Evolutionary conservation across 2,329 filamentous ascomycete genomes (phyloP).

Genomic region (Colletotrichum australisinense): DNA sequence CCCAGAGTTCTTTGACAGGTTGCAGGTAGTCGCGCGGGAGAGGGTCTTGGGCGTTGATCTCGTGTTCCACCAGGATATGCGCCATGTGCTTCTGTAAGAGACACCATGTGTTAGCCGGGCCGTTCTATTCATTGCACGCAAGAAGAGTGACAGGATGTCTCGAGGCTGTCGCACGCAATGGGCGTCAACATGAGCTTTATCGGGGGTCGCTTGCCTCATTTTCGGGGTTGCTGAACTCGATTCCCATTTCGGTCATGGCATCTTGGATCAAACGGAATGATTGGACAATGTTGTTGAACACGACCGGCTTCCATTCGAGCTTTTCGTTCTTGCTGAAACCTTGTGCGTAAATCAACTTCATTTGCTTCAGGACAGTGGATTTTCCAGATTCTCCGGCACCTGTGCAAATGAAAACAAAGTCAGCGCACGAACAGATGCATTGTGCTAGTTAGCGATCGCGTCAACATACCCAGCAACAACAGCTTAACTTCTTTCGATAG

Average conservation of each 20-base stretch:
- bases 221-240: constrained; percentile 80
- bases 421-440: not conserved
- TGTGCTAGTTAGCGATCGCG: not conserved
- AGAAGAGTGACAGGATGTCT: not conserved
- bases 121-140: constrained; percentile 2
- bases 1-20: constrained; percentile 88
- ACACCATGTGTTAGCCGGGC: constrained; percentile 40
- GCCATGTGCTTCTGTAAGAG: constrained; percentile 77
- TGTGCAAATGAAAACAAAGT: constrained; percentile 50
- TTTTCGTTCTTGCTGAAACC: constrained; percentile 92
- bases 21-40: constrained; percentile 82
- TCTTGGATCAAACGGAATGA: constrained; percentile 92
- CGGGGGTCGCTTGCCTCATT: constrained; percentile 74
- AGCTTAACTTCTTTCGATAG: constrained; percentile 93
- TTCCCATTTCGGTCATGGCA: constrained; percentile 87
- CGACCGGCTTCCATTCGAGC: constrained; percentile 93
- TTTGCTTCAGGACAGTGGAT: constrained; percentile 97
- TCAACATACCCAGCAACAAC: constrained; percentile 81
- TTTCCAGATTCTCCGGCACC: constrained; percentile 93
- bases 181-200: constrained; percentile 29
- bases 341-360: constrained; percentile 96
- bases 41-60: constrained; percentile 84
- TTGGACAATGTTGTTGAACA: constrained; percentile 94
- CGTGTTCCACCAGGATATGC: constrained; percentile 80
- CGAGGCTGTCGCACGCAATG: constrained; percentile 21